Base-by-base conservation (phyloP, 495 filamentous ascomycete species). In the Achaetomiella virescens region DNA sequence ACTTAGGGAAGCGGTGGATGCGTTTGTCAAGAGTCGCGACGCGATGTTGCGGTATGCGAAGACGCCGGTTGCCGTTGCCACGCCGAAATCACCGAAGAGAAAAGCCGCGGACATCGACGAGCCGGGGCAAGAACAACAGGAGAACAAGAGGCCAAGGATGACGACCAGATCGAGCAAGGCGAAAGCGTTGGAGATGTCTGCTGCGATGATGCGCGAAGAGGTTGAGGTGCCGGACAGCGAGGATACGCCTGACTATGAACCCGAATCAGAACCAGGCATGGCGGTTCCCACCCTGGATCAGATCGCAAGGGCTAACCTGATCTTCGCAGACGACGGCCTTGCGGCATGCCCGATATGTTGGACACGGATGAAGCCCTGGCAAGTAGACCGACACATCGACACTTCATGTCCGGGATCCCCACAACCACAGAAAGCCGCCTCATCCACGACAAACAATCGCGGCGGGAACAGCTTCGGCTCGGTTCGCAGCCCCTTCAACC, bases 321-420 rank as follows among this genome's bases (percentile, higher is more conserved):
- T 36, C 21, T 50, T 64, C 9, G 18, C 38, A 81, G 84, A 85
- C 49, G 86, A 92, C 59, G 91, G 89, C 6, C 71, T 92, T 18
- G 85, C 89, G 3, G 71, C 81, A 15, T 98, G 93, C 69, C 93
- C 93, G 0, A 84, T 91, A 6, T 98, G 93, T 67, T 67, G 70
- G 22, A 75, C 78, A 52, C 79, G 81, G 31, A 92, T 97, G 84
- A 95, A 91, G 67, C 75, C 80, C 21, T 76, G 76, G 43, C 72
- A 73, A n/a, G 85, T 97, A 1, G 88, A 85, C 58, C 55, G 71
- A 35, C 93, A 98, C 72, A 67, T 97, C n/a, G 90, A 96, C 70
- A 76, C 63, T 0, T 86, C 73, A 4, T 75, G 73, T 20, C 69
- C 72, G 1, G 71, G 70, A 6, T 76, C 65, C 37, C 64, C 68